Base-by-base conservation (phyloP, 495 filamentous ascomycete species). In the Penicillium antarcticum region DNA sequence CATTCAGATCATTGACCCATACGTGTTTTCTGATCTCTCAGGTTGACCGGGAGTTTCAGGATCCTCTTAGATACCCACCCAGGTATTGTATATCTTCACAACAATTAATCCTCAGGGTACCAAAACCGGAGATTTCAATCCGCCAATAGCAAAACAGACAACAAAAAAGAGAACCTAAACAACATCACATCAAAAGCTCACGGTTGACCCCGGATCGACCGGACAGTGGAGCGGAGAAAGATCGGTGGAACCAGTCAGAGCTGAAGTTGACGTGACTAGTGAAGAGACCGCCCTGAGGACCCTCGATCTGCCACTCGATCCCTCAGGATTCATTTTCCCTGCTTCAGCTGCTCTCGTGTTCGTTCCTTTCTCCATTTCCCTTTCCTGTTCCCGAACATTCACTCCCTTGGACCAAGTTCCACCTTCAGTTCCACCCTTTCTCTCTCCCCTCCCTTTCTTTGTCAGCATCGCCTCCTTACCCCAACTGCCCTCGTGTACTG, bases 131-230 rank as follows among this genome's bases (percentile, higher is more conserved):
- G 47, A 17, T 60, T 13, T 26, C 23, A 53, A 34, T 42, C 62
- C 56, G 26, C 62, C 59, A 65, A 64, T 64, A 18, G 40, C 9
- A 47, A 16, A 7, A 2, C 19, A 14, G 19, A 33, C 38, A 16
- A 38, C 2, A 1, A 7, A 18, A 35, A 32, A 26, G 13, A 3
- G 7, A 19, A 12, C 1, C 34, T 10, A 7, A 32, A 34, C 14
- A 16, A 3, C 11, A 39, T 32, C 3, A 41, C 5, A 11, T 26
- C 14, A 36, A 19, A 6, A 17, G 19, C 18, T 36, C 24, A 48
- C 34, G 26, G 38, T 44, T 53, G 55, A 65, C 59, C 62, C 62
- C 62, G 53, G 62, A 65, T 65, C 62, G 62, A 57, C 59, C 51
- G 58, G 58, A 58, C 49, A 11, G 61, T 61, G 57, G 58, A 58